Evolutionary conservation across 2,329 filamentous ascomycete genomes (phyloP).

Genomic region (Salinomyces thailandicus): DNA sequence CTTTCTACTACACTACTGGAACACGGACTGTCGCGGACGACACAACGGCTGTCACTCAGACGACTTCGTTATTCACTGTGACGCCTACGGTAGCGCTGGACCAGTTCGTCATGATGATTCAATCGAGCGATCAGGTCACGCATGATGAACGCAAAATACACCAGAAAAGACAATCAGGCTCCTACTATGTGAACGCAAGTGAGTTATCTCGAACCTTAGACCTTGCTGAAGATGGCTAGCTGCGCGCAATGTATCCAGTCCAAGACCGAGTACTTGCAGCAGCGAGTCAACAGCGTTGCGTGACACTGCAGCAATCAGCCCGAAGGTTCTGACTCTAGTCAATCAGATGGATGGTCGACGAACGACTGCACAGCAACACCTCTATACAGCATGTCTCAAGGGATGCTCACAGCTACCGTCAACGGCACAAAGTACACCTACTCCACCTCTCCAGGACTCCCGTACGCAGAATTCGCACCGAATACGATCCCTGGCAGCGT

Average conservation of each 20-base stretch:
- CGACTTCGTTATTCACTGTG: conserved; percentile 2
- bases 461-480: conserved; percentile 17
- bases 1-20: conserved; percentile 17
- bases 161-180: conserved; percentile 14
- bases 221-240: too few species aligned
- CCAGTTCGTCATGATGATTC: conserved; percentile 12
- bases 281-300: too few species aligned
- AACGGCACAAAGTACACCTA: conserved; percentile 19
- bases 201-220: too few species aligned
- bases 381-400: conserved; percentile 18
- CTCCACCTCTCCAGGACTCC: conserved; percentile 16
- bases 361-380: conserved; percentile 22
- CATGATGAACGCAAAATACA: conserved; percentile 2
- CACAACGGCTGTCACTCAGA: conserved; percentile 1
- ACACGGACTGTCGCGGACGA: conserved; percentile 2
- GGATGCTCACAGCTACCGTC: conserved; percentile 19
- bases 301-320: too few species aligned
- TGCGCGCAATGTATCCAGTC: too few species aligned
- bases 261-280: too few species aligned
- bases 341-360: conserved; percentile 21
- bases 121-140: background rate
- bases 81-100: conserved; percentile 6
- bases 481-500: conserved; percentile 18
- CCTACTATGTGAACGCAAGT: conserved; percentile 14
- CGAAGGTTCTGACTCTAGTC: too few species aligned